These are phyloP conservation scores for Aspergillus affinis DNA, from an alignment of 495 filamentous ascomycete species.

Conservation along the genomic window DNA sequence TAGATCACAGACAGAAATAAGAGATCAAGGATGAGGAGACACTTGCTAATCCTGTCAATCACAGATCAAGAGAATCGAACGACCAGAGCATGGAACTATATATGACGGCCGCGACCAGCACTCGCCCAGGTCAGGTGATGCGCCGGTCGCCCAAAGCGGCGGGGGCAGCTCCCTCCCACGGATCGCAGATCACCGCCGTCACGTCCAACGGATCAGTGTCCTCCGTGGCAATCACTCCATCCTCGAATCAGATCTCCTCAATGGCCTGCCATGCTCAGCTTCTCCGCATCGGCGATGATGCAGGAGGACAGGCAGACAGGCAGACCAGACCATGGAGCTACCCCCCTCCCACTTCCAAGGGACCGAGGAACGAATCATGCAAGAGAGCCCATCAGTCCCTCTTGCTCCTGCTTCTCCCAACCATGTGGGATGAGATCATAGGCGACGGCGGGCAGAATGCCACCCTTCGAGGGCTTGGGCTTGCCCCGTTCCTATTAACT, in stretches of 20 bases:
- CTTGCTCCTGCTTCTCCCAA: background rate
- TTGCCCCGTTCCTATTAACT: background rate
- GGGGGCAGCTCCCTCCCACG: background rate
- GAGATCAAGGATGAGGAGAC: background rate
- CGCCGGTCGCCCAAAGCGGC: slow-evolving; percentile 9
- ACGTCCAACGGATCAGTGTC: slow-evolving; percentile 15
- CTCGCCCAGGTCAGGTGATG: slow-evolving; percentile 9
- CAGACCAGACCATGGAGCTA: background rate
- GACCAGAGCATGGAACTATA: no score
- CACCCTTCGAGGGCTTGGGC: slow-evolving; percentile 1
- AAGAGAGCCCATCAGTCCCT: background rate
- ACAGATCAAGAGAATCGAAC: no score
- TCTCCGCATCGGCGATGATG: background rate
- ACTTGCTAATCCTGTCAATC: no score
- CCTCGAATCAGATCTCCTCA: background rate
- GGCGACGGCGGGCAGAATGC: background rate
- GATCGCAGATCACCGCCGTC: background rate
- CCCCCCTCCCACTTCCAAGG: no score
- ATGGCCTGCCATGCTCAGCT: background rate
- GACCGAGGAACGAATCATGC: background rate
- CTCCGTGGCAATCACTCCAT: slow-evolving; percentile 7
- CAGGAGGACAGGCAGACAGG: background rate
- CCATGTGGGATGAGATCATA: slow-evolving; percentile 20
- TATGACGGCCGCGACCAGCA: background rate
- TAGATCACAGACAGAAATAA: slow-evolving; percentile 13